Conservation (phyloP, 208 protist genomes). For the Leishmania guyanensis region DNA sequence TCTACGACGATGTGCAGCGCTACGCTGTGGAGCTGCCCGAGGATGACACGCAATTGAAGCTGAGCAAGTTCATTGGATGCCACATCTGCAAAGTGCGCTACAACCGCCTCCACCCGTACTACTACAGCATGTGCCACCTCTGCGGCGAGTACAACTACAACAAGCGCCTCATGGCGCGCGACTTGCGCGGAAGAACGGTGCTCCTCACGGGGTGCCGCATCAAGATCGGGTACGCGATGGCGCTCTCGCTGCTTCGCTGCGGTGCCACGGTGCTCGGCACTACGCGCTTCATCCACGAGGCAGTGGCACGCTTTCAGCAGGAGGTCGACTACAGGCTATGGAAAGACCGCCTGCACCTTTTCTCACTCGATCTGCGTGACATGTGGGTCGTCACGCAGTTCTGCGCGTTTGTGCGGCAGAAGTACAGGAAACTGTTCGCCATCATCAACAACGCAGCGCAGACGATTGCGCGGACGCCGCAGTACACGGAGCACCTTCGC, state of each 20-base stretch:
- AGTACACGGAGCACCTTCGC: slow-evolving; percentile 91
- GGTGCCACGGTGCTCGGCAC: slow-evolving; percentile 86
- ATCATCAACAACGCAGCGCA: slow-evolving; percentile 98
- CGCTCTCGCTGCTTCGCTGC: slow-evolving; percentile 86
- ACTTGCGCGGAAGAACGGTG: slow-evolving; percentile 91
- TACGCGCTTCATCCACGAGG: slow-evolving; percentile 93
- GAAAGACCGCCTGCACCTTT: slow-evolving; percentile 93
- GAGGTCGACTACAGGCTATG: slow-evolving; percentile 91
- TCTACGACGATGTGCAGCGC: slow-evolving; percentile 75
- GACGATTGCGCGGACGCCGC: slow-evolving; percentile 93
- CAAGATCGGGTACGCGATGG: slow-evolving; percentile 95
- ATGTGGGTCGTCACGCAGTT: slow-evolving; percentile 94
- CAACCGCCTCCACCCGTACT: slow-evolving; percentile 95
- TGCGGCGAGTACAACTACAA: slow-evolving; percentile 96
- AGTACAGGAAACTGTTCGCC: slow-evolving; percentile 84
- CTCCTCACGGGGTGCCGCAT: slow-evolving; percentile 94
- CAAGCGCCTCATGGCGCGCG: slow-evolving; percentile 90
- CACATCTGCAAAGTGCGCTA: slow-evolving; percentile 90
- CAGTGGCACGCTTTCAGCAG: slow-evolving; percentile 74
- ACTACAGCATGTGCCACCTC: slow-evolving; percentile 95
- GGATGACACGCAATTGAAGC: slow-evolving; percentile 36
- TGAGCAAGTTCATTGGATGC: slow-evolving; percentile 71
- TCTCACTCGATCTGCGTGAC: slow-evolving; percentile 95
- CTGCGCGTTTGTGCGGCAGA: slow-evolving; percentile 76
- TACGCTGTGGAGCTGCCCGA: slow-evolving; percentile 62